A percentile compares a stretch with the other conserved stretches of the same genome.
These are phyloP conservation scores for Scenedesmus sp. DNA, from an alignment of 163 green algal species.

Conservation along the genomic window DNA sequence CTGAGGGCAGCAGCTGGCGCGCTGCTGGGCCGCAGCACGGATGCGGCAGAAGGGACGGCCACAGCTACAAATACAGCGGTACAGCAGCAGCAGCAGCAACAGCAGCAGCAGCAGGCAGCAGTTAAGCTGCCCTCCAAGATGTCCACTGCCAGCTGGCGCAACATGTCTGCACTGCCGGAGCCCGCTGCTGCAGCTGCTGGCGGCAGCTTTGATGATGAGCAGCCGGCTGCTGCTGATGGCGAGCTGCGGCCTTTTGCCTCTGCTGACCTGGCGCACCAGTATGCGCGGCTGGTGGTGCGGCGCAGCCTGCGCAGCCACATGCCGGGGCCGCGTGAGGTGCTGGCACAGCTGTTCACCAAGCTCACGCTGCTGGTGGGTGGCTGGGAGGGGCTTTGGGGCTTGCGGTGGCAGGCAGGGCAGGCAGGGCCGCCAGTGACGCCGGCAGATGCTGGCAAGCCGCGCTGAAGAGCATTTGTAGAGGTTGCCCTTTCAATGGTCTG, in stretches of 20 bases:
- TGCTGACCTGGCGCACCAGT: slow-evolving; percentile 7
- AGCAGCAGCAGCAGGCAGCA: neutral
- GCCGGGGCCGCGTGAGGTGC: slow-evolving; percentile 4
- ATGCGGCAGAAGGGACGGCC: neutral
- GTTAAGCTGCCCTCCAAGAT: neutral
- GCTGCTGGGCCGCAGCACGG: neutral
- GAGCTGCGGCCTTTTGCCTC: neutral
- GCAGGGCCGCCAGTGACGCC: neutral
- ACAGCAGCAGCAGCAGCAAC: slow-evolving; percentile 17
- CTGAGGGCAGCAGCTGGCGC: neutral
- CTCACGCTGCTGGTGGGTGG: slow-evolving; percentile 20
- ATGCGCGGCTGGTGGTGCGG: neutral
- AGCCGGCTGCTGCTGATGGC: neutral
- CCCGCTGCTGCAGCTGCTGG: neutral
- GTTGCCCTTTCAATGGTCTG: too few relatives aligned
- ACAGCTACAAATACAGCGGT: neutral
- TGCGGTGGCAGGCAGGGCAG: neutral
- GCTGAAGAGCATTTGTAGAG: too few relatives aligned
- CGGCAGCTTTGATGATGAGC: neutral
- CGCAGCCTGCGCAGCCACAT: slow-evolving; percentile 30
- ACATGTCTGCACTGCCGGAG: neutral
- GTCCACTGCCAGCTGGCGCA: neutral
- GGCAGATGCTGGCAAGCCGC: too few relatives aligned
- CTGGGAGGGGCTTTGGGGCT: neutral
- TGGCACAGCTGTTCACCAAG: neutral